Evolutionary conservation across 352 stramenopile species (phyloP).

Genomic region (Plasmopara viticola): DNA sequence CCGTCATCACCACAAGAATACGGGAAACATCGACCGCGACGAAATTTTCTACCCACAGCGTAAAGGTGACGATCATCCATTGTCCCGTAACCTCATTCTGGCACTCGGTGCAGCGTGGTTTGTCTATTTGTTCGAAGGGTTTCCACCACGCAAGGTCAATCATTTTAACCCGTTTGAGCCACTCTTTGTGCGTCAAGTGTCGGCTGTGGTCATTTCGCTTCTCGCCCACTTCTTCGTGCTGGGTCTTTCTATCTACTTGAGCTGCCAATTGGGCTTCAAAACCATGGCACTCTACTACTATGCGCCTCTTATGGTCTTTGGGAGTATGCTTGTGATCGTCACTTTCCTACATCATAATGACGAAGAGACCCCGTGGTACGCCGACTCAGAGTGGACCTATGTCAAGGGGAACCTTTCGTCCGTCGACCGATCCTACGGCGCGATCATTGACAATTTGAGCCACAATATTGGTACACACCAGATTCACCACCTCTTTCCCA

Average conservation of each 20-base stretch:
- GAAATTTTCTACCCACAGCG: conserved; percentile 81
- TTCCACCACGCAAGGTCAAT: conserved; percentile 67
- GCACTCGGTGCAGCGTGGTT: conserved; percentile 61
- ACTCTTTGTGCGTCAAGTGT: conserved; percentile 56
- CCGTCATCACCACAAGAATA: conserved; percentile 85
- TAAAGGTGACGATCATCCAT: conserved; percentile 40
- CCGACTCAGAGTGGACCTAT: conserved; percentile 78
- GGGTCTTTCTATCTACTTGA: conserved; percentile 33
- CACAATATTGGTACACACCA: conserved; percentile 86
- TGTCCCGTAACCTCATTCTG: conserved; percentile 44
- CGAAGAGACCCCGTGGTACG: conserved; percentile 79
- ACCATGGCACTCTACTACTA: conserved; percentile 79
- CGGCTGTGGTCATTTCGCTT: conserved; percentile 59
- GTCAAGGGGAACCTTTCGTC: conserved; percentile 79
- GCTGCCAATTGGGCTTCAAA: conserved; percentile 38
- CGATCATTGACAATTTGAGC: conserved; percentile 75
- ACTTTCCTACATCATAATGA: conserved; percentile 84
- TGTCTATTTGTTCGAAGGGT: conserved; percentile 66
- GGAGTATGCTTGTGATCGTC: conserved; percentile 74
- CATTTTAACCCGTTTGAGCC: conserved; percentile 79
- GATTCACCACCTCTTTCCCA: conserved; percentile 83
- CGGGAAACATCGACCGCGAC: conserved; percentile 78
- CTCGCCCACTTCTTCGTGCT: conserved; percentile 34
- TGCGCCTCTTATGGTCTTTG: conserved; percentile 66
- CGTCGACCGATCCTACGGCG: conserved; percentile 74